Base-by-base conservation (phyloP, 2,329 filamentous ascomycete genomes). In the Lasiodiplodia gonubiensis region DNA sequence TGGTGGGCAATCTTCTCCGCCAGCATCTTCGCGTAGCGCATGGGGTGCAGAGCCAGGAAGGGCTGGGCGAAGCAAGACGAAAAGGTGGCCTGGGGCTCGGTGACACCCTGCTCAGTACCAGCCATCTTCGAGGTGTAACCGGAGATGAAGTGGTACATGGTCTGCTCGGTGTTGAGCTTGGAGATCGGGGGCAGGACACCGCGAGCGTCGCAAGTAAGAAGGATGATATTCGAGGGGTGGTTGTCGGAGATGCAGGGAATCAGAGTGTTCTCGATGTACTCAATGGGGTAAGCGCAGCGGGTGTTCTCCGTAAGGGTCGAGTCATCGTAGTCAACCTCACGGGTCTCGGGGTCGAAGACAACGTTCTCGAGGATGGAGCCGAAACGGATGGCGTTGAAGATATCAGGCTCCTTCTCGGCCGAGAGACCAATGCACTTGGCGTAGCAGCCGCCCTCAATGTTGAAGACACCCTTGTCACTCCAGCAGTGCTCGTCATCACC, bases 91-190 rank as follows among this genome's bases (percentile, higher is more conserved):
- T 98, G 93, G 71, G 95, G 95, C 84, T 99, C 95, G 11, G 92
- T 96, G 72, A 99, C 89, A 77, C 95, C 95, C 72, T 97, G 93
- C 85, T 99, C 95, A 39, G 95, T 99, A 77, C 95, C 95, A 72
- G 95, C 95, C 95, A 99, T 99, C 90, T 99, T 99, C 79, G 94
- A 98, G 71, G 95, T 99, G 88, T 99, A 99, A 75, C 95, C 95
- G 21, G 92, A 97, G 83, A 99, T 99, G 89, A 99, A 99, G 88
- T 99, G 95, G 90, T 98, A 99, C 94, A 99, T 98, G 81, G 93
- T 97, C 85, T 98, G 95, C 76, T 92, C 89, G 71, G 91, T 88
- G 86, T 91, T 89, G 79, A 99, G 91, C 87, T 98, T 98, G 76
- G 93, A 97, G 83, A 99, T 98, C 59, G 95, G 95, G 67, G 95